Conservation (phyloP, 2,329 filamentous ascomycete species). For the Aspergillus alliaceus region DNA sequence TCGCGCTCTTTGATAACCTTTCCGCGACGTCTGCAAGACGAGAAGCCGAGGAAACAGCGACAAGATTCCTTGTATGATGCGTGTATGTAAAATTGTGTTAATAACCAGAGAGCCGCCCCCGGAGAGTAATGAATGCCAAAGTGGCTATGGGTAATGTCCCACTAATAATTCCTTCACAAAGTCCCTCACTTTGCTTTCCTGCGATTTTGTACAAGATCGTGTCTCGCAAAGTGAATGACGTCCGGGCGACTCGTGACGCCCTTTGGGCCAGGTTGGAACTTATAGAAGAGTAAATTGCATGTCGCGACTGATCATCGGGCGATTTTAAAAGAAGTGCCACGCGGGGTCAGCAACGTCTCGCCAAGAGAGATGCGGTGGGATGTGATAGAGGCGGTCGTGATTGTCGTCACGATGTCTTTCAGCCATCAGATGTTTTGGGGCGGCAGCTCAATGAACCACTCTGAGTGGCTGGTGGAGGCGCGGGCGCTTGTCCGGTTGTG, state of each 20-base stretch:
- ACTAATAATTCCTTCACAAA: not conserved
- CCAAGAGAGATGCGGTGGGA: constrained; percentile 2
- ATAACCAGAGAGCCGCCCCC: not conserved
- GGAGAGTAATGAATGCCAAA: not conserved
- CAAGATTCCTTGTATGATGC: constrained; percentile 4
- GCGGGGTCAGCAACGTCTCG: constrained; percentile 1
- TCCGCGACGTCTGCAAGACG: constrained; percentile 3
- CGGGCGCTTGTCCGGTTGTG: constrained; percentile 28
- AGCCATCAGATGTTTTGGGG: constrained; percentile 25
- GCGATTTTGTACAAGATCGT: constrained; percentile 2
- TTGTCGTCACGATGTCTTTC: constrained; percentile 12
- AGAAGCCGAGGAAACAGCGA: constrained; percentile 17
- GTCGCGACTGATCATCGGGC: constrained; percentile 10
- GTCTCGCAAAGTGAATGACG: constrained; percentile 21
- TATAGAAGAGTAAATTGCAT: constrained; percentile 23
- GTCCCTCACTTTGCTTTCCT: not conserved
- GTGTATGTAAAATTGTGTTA: not conserved
- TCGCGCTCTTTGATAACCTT: not conserved
- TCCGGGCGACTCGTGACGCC: constrained; percentile 24
- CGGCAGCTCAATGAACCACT: not conserved
- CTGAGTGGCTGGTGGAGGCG: constrained; percentile 24
- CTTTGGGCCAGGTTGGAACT: constrained; percentile 19
- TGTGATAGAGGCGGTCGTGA: constrained; percentile 4
- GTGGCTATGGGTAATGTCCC: not conserved
- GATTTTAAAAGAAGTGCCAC: constrained; percentile 7